Base-by-base conservation (phyloP, 164 flowering plant species). In the Annona cherimola region DNA sequence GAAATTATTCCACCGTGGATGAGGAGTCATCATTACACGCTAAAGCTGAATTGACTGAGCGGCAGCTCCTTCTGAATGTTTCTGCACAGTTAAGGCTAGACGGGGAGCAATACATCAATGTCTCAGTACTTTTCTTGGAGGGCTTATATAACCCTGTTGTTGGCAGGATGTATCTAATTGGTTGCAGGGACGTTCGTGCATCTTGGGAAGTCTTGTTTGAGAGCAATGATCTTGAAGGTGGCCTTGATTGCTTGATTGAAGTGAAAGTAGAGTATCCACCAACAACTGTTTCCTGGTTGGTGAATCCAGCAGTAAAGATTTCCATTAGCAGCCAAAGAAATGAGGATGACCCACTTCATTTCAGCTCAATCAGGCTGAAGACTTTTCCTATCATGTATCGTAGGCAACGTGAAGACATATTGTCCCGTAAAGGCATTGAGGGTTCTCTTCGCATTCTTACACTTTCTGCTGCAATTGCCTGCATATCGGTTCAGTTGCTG, bases 181-280 rank as follows among this genome's bases (percentile, higher is more conserved):
- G 94, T 61, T 94, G 97, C 85, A 81, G 96, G 71, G 96, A 94
- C 77, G 88, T 89, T 14, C 82, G 92, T 61, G 87, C 92, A n/a
- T 82, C 87, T 11, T 81, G 87, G 90, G 75, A 79, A 43, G 78
- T 80, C 61, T 73, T 90, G 67, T 79, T 63, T 54, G 93, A 88
- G 16, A 92, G 90, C 79, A 84, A 69, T 83, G 97, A 89, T 74
- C 94, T 94, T 68, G 94, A 92, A 78, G 78, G 76, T 70, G 98
- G 98, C 18, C 75, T 91, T 71, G 98, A 94, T 81, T 94, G 98
- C 75, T 76, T 82, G 70, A 80, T 90, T 74, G 92, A 91, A 71
- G 93, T 85, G 39, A 80, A 87, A 67, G 74, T 92, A 20, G 85
- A 93, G 16, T 94, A 92, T 69, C 98, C 98, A 43, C 94, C 97